Conservation (phyloP, 2,329 filamentous ascomycete species). For the Blastomyces parvus region DNA sequence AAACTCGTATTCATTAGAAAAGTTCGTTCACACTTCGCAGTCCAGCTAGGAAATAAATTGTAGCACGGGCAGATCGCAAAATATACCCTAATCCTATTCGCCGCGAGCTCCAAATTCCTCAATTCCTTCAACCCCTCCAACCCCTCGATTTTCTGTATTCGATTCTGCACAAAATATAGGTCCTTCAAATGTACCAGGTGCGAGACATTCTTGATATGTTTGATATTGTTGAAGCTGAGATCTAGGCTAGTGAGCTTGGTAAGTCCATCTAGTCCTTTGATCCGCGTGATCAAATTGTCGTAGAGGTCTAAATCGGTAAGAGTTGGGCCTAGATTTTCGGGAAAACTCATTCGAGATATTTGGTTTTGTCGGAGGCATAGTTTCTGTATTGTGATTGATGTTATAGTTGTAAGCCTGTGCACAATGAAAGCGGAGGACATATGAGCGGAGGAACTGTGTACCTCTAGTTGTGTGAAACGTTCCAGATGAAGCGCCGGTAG, state of each 20-base stretch:
- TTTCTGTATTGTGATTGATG: constrained; percentile 35
- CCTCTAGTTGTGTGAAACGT: constrained; percentile 65
- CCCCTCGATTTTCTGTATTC: constrained; percentile 78
- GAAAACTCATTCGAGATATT: constrained; percentile 70
- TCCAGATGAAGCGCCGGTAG: constrained; percentile 71
- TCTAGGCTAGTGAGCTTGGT: constrained; percentile 70
- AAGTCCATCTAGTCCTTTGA: constrained; percentile 72
- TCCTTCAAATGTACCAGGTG: constrained; percentile 71
- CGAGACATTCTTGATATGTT: constrained; percentile 84
- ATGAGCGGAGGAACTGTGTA: constrained; percentile 21
- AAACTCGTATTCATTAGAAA: constrained; percentile 10
- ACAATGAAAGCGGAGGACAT: not conserved
- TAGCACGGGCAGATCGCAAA: not conserved
- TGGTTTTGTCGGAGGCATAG: constrained; percentile 89
- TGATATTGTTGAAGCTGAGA: constrained; percentile 98
- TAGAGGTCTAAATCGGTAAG: constrained; percentile 86
- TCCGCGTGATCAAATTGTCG: constrained; percentile 85
- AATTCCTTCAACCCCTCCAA: constrained; percentile 65
- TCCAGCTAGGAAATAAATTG: not conserved
- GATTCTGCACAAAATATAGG: constrained; percentile 89
- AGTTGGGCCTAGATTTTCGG: constrained; percentile 54
- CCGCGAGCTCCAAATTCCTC: constrained; percentile 79
- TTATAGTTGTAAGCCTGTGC: constrained; percentile 8
- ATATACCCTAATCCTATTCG: constrained; percentile 68
- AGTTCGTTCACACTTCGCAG: not conserved